Evolutionary conservation across 805 yeast genomes (phyloP).

Genomic region (Tetrapisispora iriomotensis): DNA sequence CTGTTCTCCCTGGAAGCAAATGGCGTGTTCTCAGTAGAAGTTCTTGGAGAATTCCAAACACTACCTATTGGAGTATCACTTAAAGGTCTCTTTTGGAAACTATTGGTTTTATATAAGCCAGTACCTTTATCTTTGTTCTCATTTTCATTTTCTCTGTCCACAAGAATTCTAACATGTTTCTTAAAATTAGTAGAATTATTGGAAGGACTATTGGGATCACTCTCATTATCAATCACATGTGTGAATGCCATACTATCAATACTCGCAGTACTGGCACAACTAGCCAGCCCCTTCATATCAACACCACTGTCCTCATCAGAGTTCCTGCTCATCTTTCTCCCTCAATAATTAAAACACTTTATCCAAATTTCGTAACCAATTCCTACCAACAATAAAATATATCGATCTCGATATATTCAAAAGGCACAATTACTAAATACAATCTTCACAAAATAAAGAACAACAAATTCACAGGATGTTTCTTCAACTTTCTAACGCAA

Average conservation of each 20-base stretch:
- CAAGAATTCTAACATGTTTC: slow-evolving; percentile 13
- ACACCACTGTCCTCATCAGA: no score
- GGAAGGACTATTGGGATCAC: neutral
- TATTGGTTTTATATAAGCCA: slow-evolving; percentile 31
- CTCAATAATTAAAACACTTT: no score
- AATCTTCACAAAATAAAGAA: no score
- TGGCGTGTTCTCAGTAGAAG: slow-evolving; percentile 26
- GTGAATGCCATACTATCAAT: neutral
- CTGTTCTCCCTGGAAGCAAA: slow-evolving; percentile 14
- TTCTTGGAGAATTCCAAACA: slow-evolving; percentile 43
- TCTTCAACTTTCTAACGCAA: no score
- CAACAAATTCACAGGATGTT: no score
- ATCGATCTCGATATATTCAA: no score
- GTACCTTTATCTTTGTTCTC: slow-evolving; percentile 4
- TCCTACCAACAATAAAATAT: no score
- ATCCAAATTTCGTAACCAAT: no score
- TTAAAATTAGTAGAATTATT: slow-evolving; percentile 1
- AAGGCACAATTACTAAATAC: no score
- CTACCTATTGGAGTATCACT: slow-evolving; percentile 68
- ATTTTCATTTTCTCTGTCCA: slow-evolving; percentile 5
- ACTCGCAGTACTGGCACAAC: neutral
- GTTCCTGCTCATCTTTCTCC: no score
- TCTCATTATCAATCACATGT: no score
- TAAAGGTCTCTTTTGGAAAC: slow-evolving; percentile 60
- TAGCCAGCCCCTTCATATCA: no score